Percentiles rank a stretch among this genome's conserved stretches.
These are phyloP conservation scores for Gossypium davidsonii DNA, from an alignment of 441 rosid genomes.

Conservation along the genomic window DNA sequence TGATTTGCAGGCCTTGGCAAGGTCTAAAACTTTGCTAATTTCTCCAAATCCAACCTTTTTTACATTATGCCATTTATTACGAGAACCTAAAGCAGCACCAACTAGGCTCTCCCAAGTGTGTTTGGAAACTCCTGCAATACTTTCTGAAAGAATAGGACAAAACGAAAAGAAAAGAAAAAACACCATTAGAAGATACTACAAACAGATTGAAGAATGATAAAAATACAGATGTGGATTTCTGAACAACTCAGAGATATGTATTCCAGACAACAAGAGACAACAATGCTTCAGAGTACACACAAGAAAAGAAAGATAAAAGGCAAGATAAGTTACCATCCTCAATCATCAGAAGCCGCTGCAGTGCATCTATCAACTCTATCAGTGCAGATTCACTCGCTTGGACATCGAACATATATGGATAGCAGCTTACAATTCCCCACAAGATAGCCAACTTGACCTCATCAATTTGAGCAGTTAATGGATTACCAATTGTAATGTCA, in stretches of 20 bases:
- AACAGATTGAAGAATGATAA: neutral
- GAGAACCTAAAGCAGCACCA: slow-evolving; percentile 65
- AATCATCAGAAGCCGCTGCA: slow-evolving; percentile 38
- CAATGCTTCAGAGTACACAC: neutral
- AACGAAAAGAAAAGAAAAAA: slow-evolving; percentile 8
- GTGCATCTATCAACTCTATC: slow-evolving; percentile 46
- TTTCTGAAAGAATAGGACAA: slow-evolving; percentile 34
- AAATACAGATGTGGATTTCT: neutral
- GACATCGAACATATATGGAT: slow-evolving; percentile 38
- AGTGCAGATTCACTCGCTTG: slow-evolving; percentile 37
- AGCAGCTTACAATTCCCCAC: slow-evolving; percentile 68
- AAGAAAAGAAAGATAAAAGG: slow-evolving; percentile 6
- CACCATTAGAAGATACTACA: slow-evolving; percentile 2
- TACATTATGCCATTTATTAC: slow-evolving; percentile 26
- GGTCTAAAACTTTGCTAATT: slow-evolving; percentile 45
- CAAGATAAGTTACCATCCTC: slow-evolving; percentile 39
- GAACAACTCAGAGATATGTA: neutral
- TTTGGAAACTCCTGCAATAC: slow-evolving; percentile 42
- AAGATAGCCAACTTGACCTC: slow-evolving; percentile 46
- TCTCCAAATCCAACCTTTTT: slow-evolving; percentile 34
- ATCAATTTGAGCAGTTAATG: slow-evolving; percentile 30
- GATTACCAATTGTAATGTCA: slow-evolving; percentile 24
- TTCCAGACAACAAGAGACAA: neutral
- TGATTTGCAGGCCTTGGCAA: slow-evolving; percentile 60
- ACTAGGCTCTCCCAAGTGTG: slow-evolving; percentile 65